Base-by-base conservation (phyloP, 768 basidiomycete genomes). In the Lactarius hatsudake region DNA sequence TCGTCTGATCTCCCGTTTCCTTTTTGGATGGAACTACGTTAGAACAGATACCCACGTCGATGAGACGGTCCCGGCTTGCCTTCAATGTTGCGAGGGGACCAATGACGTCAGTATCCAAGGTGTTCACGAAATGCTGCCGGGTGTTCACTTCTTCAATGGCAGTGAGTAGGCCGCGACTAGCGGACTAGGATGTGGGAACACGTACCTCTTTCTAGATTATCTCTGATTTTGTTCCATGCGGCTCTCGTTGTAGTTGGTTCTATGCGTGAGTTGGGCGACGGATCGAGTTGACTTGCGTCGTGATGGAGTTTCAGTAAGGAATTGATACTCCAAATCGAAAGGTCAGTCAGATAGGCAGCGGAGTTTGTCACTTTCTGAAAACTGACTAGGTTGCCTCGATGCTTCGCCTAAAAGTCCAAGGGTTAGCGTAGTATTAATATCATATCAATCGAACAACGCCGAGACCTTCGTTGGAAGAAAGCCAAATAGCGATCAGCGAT, bases 361-460 rank as follows among this genome's bases (percentile, higher is more conserved):
- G 8, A 23, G 68, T 9, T 68, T n/a, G 12, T 32, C 7, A 53
- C 70, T 36, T 17, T 71, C 38, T 23, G 26, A 34, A 15, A 32
- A 78, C 87, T 74, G 74, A 94, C 93, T 96, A 96, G 64, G 78
- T 76, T 73, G 95, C 94, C 76, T 97, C 95, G 64, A 95, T 90
- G 45, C 85, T 85, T 75, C 86, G 88, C 74, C 93, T 94, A 73
- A 40, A 70, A 30, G 45, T 61, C 58, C 63, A 9, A 60, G 71
- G 71, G 18, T 51, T n/a, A 57, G 43, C 36, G 26, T 43, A 66
- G 40, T 30, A 30, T 30, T 30, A 57, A 30, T 59, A 42, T n/a
- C n/a, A n/a, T 72, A 68, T 53, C 66, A 32, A 36, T 61, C 71
- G 58, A 56, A 63, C 57, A 36, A 65, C 60, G 26, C 17, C 66